phyloP scores from a whole-genome alignment of 163 green algal species.

The Coccomyxa subellipsoidea region DNA sequence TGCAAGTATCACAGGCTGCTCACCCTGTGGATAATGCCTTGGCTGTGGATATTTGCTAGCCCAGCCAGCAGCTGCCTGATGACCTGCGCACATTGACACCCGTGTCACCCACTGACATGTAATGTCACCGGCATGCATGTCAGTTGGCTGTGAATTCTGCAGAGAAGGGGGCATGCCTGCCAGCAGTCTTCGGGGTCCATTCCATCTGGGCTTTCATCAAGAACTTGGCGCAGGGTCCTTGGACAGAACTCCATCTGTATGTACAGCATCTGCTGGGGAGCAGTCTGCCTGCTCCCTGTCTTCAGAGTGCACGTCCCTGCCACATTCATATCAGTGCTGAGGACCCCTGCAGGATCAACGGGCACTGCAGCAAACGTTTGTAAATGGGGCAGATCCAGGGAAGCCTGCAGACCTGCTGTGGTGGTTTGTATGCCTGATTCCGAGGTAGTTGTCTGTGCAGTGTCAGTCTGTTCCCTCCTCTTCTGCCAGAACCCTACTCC shows the following conservation, averaged over 20 bases:
- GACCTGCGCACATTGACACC: too few species aligned
- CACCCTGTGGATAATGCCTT: conserved; percentile 54
- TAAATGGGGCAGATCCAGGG: neutral
- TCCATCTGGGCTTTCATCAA: conserved; percentile 25
- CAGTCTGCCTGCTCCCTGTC: neutral
- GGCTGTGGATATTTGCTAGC: conserved; percentile 63
- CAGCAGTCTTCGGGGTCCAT: conserved; percentile 47
- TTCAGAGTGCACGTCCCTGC: neutral
- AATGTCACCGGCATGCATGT: too few species aligned
- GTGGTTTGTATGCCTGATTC: neutral
- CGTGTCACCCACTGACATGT: too few species aligned
- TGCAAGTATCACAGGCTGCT: too few species aligned
- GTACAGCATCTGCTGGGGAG: conserved; percentile 63
- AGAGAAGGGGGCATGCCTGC: conserved; percentile 23
- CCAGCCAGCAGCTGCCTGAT: conserved; percentile 59
- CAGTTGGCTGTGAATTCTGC: too few species aligned
- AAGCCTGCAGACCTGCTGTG: neutral
- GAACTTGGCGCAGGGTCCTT: conserved; percentile 65
- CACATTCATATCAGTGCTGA: too few species aligned
- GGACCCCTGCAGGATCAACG: too few species aligned
- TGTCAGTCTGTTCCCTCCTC: neutral
- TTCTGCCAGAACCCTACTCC: conserved; percentile 16
- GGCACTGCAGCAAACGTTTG: too few species aligned
- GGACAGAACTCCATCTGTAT: conserved; percentile 93
- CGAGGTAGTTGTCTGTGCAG: neutral